These are phyloP conservation scores for Magnusiomyces tetraspermus DNA, from an alignment of 1,139 yeast species.

Conservation along the genomic window DNA sequence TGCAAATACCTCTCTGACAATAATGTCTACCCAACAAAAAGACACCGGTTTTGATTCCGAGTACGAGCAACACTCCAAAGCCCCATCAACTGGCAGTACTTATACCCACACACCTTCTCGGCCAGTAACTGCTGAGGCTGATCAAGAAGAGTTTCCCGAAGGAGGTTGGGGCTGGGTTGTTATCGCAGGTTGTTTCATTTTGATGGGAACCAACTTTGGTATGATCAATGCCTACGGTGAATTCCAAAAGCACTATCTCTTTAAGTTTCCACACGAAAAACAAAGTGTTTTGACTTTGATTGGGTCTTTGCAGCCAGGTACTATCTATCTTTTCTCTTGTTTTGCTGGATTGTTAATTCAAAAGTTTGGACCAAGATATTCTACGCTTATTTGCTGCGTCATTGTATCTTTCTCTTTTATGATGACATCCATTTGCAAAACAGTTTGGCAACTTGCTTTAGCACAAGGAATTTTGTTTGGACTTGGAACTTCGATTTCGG, in stretches of 20 bases:
- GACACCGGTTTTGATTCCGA: too few relatives aligned
- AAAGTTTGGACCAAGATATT: conserved; percentile 30
- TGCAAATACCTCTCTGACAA: too few relatives aligned
- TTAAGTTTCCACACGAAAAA: conserved; percentile 37
- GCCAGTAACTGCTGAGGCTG: conserved; percentile 1
- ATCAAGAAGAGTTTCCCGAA: conserved; percentile 21
- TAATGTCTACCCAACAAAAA: too few relatives aligned
- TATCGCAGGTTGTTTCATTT: conserved; percentile 22
- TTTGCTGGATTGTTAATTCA: conserved; percentile 48
- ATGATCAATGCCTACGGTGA: conserved; percentile 49
- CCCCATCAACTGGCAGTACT: too few relatives aligned
- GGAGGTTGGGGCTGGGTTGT: conserved; percentile 29
- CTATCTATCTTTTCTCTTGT: conserved; percentile 38
- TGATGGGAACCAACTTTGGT: conserved; percentile 34
- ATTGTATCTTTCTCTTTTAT: conserved; percentile 42
- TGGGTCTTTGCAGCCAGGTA: conserved; percentile 47
- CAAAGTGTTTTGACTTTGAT: conserved; percentile 36
- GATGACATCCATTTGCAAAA: conserved; percentile 42
- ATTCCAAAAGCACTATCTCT: conserved; percentile 45
- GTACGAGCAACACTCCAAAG: too few relatives aligned
- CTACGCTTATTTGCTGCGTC: conserved; percentile 37
- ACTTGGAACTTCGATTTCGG: conserved; percentile 34
- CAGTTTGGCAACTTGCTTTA: conserved; percentile 45
- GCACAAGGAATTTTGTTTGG: conserved; percentile 49
- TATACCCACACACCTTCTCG: too few relatives aligned